phyloP scores from a whole-genome alignment of 192 early-diverging fungal species.

The Coemansia sp. region DNA sequence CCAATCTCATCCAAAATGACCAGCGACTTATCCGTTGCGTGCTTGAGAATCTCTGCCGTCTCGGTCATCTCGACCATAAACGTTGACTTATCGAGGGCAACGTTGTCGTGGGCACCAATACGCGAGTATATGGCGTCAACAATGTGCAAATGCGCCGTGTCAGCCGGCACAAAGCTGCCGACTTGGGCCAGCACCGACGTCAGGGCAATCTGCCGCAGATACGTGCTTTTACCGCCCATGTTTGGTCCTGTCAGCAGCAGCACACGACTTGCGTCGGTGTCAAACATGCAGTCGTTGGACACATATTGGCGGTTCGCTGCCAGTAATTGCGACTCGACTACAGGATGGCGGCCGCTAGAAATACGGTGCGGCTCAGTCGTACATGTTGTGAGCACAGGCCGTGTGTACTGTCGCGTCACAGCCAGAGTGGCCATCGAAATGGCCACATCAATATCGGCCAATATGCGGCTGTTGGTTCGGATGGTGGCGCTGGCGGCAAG shows the following conservation, averaged over 20 bases:
- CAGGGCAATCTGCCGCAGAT: constrained; percentile 77
- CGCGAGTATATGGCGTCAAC: constrained; percentile 72
- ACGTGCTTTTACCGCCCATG: constrained; percentile 89
- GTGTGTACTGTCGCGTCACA: constrained; percentile 54
- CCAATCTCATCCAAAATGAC: constrained; percentile 95
- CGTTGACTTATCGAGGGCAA: constrained; percentile 69
- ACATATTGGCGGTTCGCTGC: constrained; percentile 55
- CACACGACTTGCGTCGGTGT: constrained; percentile 15
- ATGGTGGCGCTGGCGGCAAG: constrained; percentile 58
- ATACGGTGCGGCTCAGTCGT: constrained; percentile 17
- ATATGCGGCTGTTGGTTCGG: constrained; percentile 59
- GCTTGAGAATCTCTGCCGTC: constrained; percentile 74
- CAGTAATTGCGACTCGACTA: constrained; percentile 60
- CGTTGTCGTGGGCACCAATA: constrained; percentile 69
- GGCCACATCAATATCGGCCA: constrained; percentile 70
- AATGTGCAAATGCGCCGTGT: constrained; percentile 71
- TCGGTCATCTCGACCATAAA: constrained; percentile 93
- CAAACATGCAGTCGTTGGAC: constrained; percentile 59
- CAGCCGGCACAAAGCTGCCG: constrained; percentile 81
- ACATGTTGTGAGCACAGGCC: constrained; percentile 47
- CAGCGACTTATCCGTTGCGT: constrained; percentile 64
- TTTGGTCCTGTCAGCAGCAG: constrained; percentile 84
- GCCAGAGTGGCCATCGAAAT: constrained; percentile 63
- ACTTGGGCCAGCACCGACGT: constrained; percentile 81
- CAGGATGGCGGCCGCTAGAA: constrained; percentile 60